phyloP scores from a whole-genome alignment of 2,329 filamentous ascomycete genomes.

The Leptographium procerum region DNA sequence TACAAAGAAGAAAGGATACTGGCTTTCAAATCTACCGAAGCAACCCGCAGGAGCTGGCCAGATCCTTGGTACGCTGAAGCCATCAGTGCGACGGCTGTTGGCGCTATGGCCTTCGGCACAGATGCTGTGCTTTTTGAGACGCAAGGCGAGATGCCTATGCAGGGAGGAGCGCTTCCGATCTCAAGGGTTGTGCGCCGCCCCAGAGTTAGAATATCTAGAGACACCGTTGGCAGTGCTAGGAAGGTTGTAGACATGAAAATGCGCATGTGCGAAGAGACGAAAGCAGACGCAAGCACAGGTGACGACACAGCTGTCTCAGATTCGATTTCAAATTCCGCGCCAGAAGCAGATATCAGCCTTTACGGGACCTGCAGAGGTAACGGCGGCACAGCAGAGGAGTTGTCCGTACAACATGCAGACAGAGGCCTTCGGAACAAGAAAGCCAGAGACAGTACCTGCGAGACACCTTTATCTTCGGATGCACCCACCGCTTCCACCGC shows the following conservation, averaged over 20 bases:
- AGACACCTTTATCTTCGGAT: neutral
- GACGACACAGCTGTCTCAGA: neutral
- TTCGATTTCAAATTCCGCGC: neutral
- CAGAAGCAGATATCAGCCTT: neutral
- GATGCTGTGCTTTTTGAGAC: neutral
- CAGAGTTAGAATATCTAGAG: neutral
- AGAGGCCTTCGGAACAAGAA: neutral
- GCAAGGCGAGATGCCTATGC: slow-evolving; percentile 3
- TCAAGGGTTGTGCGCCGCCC: neutral
- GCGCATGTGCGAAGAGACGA: neutral
- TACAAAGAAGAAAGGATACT: neutral
- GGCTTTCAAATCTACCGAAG: neutral
- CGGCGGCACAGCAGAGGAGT: neutral
- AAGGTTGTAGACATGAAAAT: neutral
- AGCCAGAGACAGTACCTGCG: neutral
- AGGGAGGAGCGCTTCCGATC: neutral
- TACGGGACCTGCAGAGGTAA: neutral
- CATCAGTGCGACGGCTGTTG: slow-evolving; percentile 1
- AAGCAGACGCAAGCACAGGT: neutral
- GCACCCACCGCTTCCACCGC: neutral
- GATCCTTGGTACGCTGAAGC: neutral
- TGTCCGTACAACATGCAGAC: neutral
- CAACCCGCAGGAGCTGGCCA: neutral
- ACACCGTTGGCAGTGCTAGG: neutral
- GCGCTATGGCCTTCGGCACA: slow-evolving; percentile 6